Conservation (phyloP, 805 yeast genomes). For the Yarrowia sp. region DNA sequence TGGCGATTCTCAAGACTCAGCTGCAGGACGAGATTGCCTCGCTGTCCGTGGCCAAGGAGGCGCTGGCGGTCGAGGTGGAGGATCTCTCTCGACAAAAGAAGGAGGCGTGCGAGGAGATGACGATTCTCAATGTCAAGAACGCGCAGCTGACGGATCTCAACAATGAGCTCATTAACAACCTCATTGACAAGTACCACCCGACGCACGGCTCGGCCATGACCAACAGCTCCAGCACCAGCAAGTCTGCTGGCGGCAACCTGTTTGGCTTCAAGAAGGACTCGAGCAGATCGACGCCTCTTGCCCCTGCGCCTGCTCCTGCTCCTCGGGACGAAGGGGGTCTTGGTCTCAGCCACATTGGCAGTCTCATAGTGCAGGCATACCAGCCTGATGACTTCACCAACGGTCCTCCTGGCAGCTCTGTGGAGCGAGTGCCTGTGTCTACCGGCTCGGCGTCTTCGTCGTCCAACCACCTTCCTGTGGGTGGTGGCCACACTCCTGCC, state of each 20-base stretch:
- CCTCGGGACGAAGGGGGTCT: constrained; percentile 3
- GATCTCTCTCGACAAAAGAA: constrained; percentile 33
- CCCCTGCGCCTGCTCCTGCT: not conserved
- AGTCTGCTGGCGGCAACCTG: not conserved
- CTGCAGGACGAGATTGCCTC: constrained; percentile 47
- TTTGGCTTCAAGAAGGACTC: constrained; percentile 21
- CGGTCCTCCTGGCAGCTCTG: constrained; percentile 21
- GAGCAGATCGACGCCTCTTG: not conserved
- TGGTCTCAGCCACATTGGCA: constrained; percentile 8
- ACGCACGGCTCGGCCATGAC: constrained; percentile 20
- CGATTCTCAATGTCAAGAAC: constrained; percentile 37
- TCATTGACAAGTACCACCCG: constrained; percentile 36
- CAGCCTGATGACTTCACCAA: constrained; percentile 24
- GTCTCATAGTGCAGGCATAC: constrained; percentile 19
- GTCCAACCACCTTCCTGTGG: not conserved
- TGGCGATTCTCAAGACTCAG: constrained; percentile 47
- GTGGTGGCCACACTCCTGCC: constrained; percentile 22
- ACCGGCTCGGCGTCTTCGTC: not conserved
- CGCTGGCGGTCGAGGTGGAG: constrained; percentile 35
- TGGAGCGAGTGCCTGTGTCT: constrained; percentile 16
- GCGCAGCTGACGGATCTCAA: constrained; percentile 41
- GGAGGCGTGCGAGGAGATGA: constrained; percentile 36
- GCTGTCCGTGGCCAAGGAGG: constrained; percentile 35
- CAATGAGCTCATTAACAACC: constrained; percentile 38
- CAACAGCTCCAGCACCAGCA: not conserved